Percentiles rank a stretch among this genome's conserved stretches.
phyloP scores from a whole-genome alignment of 768 basidiomycete genomes.

The Lyophyllum decastes region DNA sequence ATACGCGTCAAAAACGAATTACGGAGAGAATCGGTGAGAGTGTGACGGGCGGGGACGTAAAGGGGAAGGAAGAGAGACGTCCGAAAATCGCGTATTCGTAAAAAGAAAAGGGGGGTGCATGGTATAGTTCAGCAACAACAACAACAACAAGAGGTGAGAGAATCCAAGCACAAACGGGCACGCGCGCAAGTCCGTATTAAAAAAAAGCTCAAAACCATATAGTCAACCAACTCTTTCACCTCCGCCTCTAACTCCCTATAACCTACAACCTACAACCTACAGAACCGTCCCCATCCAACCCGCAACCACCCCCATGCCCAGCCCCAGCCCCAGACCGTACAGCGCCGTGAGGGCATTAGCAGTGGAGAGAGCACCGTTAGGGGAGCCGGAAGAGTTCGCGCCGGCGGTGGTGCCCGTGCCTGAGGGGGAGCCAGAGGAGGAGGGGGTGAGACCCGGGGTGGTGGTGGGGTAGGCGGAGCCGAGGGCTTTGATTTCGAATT shows the following conservation, averaged over 20 bases:
- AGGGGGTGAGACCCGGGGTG: background rate
- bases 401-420: slow-evolving; percentile 2
- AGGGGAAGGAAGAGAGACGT: too few relatives aligned
- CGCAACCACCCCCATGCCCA: too few relatives aligned
- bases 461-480: slow-evolving; percentile 19
- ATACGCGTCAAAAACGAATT: too few relatives aligned
- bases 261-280: too few relatives aligned
- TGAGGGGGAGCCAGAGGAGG: background rate
- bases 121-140: background rate
- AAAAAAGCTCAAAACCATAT: background rate
- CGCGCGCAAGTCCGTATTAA: background rate
- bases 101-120: background rate
- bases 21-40: too few relatives aligned
- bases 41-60: too few relatives aligned
- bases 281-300: too few relatives aligned
- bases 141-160: background rate
- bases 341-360: too few relatives aligned
- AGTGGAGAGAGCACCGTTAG: background rate
- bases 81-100: too few relatives aligned
- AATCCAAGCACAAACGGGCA: background rate
- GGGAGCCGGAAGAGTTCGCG: background rate
- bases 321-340: too few relatives aligned
- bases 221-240: background rate
- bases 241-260: too few relatives aligned
- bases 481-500: slow-evolving; percentile 51